Conservation (phyloP, 176 grass and related monocot species). For the Musa schizocarpa region DNA sequence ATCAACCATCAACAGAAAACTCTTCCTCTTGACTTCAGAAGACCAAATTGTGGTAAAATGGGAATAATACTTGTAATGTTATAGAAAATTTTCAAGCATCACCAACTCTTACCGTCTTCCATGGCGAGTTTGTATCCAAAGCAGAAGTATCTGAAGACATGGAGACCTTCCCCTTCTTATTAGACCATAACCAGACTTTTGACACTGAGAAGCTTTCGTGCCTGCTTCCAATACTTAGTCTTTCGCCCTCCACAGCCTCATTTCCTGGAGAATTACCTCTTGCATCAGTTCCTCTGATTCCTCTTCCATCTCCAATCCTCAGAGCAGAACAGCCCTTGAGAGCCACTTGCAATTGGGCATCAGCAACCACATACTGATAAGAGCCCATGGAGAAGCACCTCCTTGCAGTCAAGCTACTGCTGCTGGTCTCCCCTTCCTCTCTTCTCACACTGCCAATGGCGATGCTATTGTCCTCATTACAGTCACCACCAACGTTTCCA, state of each 20-base stretch:
- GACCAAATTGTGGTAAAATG: too few species aligned
- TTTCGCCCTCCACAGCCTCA: conserved; percentile 58
- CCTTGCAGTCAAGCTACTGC: conserved; percentile 87
- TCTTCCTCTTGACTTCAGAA: too few species aligned
- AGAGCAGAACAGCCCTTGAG: conserved; percentile 20
- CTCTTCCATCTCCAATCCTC: conserved; percentile 23
- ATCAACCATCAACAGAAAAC: too few species aligned
- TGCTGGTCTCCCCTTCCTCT: conserved; percentile 71
- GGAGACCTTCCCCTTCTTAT: conserved; percentile 53
- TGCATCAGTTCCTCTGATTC: conserved; percentile 22
- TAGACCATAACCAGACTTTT: conserved; percentile 87
- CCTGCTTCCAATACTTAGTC: conserved; percentile 48
- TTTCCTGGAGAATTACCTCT: conserved; percentile 31
- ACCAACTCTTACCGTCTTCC: conserved; percentile 31
- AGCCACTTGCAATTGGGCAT: conserved; percentile 60
- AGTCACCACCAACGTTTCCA: conserved; percentile 18
- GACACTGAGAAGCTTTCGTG: conserved; percentile 90
- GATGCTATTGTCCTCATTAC: conserved; percentile 11
- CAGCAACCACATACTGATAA: conserved; percentile 74
- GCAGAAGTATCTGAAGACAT: conserved; percentile 41
- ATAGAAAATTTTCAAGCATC: conserved; percentile 36
- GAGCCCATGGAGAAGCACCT: conserved; percentile 90
- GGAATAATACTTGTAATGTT: conserved; percentile 10
- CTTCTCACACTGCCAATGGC: conserved; percentile 31
- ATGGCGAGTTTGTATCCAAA: conserved; percentile 42